phyloP scores from a whole-genome alignment of 192 early-diverging fungal genomes.

The Mycoemilia scoparia region DNA sequence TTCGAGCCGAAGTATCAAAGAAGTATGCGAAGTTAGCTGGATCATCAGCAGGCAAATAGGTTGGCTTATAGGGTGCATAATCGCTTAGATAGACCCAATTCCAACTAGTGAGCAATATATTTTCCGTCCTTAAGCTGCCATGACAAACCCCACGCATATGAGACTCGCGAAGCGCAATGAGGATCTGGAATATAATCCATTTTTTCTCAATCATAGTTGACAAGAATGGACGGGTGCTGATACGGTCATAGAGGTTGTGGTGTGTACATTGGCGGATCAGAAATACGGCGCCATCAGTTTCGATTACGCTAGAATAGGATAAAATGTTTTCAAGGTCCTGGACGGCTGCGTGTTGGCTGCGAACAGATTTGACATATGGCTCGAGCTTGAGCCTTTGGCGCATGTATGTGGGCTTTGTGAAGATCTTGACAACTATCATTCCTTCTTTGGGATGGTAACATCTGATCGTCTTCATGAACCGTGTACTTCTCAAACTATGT shows the following conservation, averaged over 20 bases:
- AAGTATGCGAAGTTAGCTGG: constrained; percentile 92
- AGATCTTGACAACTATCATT: constrained; percentile 77
- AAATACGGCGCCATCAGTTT: constrained; percentile 82
- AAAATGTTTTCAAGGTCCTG: constrained; percentile 58
- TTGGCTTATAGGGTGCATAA: constrained; percentile 81
- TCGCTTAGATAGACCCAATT: constrained; percentile 84
- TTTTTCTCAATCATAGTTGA: constrained; percentile 62
- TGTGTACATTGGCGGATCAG: constrained; percentile 75
- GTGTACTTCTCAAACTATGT: constrained; percentile 69
- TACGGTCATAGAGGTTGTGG: constrained; percentile 89
- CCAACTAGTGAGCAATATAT: constrained; percentile 87
- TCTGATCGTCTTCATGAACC: constrained; percentile 90
- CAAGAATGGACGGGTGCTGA: constrained; percentile 90
- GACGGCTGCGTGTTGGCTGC: constrained; percentile 23
- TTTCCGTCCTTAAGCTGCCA: constrained; percentile 94
- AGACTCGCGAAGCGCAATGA: constrained; percentile 57
- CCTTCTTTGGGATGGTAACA: constrained; percentile 61
- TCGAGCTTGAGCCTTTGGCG: constrained; percentile 16
- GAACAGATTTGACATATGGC: constrained; percentile 12
- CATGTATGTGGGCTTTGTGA: constrained; percentile 65
- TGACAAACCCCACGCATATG: constrained; percentile 62
- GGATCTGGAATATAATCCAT: constrained; percentile 86
- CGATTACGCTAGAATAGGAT: constrained; percentile 56
- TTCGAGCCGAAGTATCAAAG: constrained; percentile 78
- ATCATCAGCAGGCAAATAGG: constrained; percentile 88